Evolutionary conservation across 2,329 filamentous ascomycete genomes (phyloP).

Genomic region (Blastomyces parvus): DNA sequence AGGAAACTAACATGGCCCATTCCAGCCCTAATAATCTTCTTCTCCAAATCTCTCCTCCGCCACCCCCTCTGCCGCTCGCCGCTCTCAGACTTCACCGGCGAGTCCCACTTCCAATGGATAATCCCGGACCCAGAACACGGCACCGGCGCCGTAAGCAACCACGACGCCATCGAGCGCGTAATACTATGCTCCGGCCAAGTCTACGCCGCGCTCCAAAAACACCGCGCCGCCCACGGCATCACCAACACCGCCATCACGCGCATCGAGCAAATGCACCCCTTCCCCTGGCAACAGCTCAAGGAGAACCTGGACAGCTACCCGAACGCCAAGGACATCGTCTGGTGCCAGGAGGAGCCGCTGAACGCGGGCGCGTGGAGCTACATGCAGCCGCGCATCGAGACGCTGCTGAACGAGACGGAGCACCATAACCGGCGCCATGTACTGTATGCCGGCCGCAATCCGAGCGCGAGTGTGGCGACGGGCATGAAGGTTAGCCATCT

Average conservation of each 20-base stretch:
- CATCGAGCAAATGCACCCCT: conserved; percentile 95
- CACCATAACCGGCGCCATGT: conserved; percentile 88
- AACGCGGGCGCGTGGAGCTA: conserved; percentile 97
- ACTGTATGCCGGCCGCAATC: conserved; percentile 91
- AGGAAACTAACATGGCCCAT: conserved; percentile 15
- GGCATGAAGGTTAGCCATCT: conserved; percentile 79
- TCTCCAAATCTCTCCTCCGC: conserved; percentile 92
- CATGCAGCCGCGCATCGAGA: conserved; percentile 95
- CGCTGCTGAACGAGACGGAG: conserved; percentile 82
- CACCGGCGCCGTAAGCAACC: conserved; percentile 60
- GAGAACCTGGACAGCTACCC: conserved; percentile 96
- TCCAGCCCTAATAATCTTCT: conserved; percentile 86
- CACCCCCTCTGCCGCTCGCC: conserved; percentile 84
- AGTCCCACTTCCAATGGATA: conserved; percentile 95
- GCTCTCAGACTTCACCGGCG: conserved; percentile 82
- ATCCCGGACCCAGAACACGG: conserved; percentile 83
- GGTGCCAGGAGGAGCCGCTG: conserved; percentile 93
- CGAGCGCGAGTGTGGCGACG: conserved; percentile 87
- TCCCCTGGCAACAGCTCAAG: conserved; percentile 94
- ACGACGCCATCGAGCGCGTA: conserved; percentile 85
- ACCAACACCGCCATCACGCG: conserved; percentile 90
- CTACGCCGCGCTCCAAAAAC: conserved; percentile 79
- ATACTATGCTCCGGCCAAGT: conserved; percentile 94
- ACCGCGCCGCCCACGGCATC: conserved; percentile 76
- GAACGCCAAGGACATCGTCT: conserved; percentile 95